Evolutionary conservation across 768 basidiomycete species (phyloP).

Genomic region (Wakefieldia striispora): DNA sequence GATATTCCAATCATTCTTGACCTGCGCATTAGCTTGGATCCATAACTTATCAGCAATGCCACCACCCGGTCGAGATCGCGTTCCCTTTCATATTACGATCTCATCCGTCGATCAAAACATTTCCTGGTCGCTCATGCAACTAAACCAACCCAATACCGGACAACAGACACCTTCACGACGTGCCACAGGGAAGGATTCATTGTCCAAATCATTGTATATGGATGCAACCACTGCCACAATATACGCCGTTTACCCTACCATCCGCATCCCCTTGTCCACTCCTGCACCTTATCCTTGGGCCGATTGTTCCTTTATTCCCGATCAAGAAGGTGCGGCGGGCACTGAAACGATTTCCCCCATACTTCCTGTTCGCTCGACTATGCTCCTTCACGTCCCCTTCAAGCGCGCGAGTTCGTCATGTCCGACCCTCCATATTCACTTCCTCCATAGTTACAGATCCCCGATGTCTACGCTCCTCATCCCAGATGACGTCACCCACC

Average conservation of each 20-base stretch:
- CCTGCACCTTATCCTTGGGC: constrained; percentile 29
- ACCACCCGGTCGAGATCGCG: constrained; percentile 39
- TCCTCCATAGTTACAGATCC: constrained; percentile 51
- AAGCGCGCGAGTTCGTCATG: constrained; percentile 38
- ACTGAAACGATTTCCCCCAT: constrained; percentile 38
- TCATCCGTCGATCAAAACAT: constrained; percentile 57
- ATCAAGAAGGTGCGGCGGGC: constrained; percentile 24
- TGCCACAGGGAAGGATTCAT: constrained; percentile 29
- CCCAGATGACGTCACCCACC: constrained; percentile 33
- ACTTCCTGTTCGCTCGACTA: constrained; percentile 55
- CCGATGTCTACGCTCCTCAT: constrained; percentile 36
- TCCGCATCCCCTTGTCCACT: constrained; percentile 42
- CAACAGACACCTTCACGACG: constrained; percentile 30
- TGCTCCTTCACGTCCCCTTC: constrained; percentile 54
- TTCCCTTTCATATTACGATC: constrained; percentile 58
- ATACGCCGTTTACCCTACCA: constrained; percentile 47
- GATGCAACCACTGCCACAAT: constrained; percentile 41
- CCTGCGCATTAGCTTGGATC: constrained; percentile 58
- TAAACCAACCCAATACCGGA: constrained; percentile 20
- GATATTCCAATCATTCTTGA: constrained; percentile 1
- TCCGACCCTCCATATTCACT: constrained; percentile 58
- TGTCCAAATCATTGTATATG: constrained; percentile 30
- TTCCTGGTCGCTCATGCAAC: constrained; percentile 55
- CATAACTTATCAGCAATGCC: constrained; percentile 45
- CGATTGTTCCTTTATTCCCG: constrained; percentile 33